Conservation (phyloP, 1,284 basidiomycete species). For the Marasmius sp. region DNA sequence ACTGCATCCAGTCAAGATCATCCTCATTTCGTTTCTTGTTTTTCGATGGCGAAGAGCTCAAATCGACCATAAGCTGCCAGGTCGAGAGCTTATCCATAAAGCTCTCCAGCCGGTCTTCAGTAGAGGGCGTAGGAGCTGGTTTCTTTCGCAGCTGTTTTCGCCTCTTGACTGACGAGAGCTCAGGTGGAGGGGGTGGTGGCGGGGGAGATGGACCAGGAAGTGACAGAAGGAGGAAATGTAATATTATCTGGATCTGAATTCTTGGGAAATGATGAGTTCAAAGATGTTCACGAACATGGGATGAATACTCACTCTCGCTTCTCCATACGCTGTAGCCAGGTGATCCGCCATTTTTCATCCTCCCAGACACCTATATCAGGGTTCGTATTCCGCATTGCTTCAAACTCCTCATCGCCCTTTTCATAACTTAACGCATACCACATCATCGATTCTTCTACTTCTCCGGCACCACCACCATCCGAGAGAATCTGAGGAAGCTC, state of each 20-base stretch:
- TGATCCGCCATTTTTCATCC: conserved; percentile 50
- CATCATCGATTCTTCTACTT: conserved; percentile 70
- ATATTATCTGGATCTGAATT: conserved; percentile 69
- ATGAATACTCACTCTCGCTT: conserved; percentile 62
- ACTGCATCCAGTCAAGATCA: conserved; percentile 70
- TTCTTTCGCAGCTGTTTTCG: conserved; percentile 31
- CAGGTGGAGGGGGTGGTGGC: conserved; percentile 17
- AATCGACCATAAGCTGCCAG: conserved; percentile 62
- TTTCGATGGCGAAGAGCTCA: conserved; percentile 27
- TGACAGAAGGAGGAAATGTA: conserved; percentile 64
- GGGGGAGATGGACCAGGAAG: conserved; percentile 45
- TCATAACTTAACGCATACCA: conserved; percentile 67
- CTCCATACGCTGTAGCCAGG: conserved; percentile 66
- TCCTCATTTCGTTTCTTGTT: conserved; percentile 22
- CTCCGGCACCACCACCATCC: conserved; percentile 56
- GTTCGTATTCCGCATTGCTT: conserved; percentile 25
- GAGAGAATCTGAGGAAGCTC: conserved; percentile 59
- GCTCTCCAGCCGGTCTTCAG: conserved; percentile 59
- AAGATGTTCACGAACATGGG: not conserved
- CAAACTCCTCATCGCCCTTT: conserved; percentile 36
- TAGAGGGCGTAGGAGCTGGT: conserved; percentile 18
- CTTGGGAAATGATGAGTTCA: conserved; percentile 33
- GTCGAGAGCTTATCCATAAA: conserved; percentile 76
- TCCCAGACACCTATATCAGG: conserved; percentile 35
- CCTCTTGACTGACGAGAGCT: conserved; percentile 35